Base-by-base conservation (phyloP, 805 yeast species). In the Spathaspora girioi region DNA sequence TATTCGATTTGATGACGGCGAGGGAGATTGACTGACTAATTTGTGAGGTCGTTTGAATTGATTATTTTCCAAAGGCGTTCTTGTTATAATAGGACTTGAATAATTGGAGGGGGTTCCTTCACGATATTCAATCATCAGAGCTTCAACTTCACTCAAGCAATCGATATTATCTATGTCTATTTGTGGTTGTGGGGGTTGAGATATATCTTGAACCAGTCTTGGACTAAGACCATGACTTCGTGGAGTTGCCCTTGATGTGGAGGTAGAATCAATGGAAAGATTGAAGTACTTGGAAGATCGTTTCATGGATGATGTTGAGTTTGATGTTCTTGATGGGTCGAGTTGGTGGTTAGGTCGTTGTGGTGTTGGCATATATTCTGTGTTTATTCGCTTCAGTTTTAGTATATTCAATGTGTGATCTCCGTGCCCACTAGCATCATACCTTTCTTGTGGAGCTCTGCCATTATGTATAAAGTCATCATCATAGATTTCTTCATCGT, bases 41-140 rank as follows among this genome's bases (percentile, higher is more conserved):
- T 69, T 67, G 56, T 73, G 78, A 1, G 79, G 79, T 32, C 79
- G 60, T 53, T 74, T 74, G 59, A 71, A 74, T 54, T 71, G 73
- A 53, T 69, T 70, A 8, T 19, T 35, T 38, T 47, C 45, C 12
- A 17, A 14, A n/a, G 50, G 50, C 17, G 50, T 47, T 41, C 40
- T 41, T 14, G 31, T 19, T 11, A 18, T 23, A 18, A 40, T 14
- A 1, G 60, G 61, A 42, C 57, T 53, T 18, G 56, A 27, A 23
- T 49, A 40, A 26, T 50, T 56, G 18, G 54, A 52, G 5, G 63
- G 65, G 11, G 58, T 50, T 17, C 40, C 41, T 43, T 47, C 53
- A 15, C 47, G 51, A 31, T 47, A 43, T 35, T 29, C 47, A 12
- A 26, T 23, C 27, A 51, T 38, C 12, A 58, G 52, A 12, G 60